Evolutionary conservation across 768 basidiomycete genomes (phyloP).

Genomic region (Solioccasus polychromus): DNA sequence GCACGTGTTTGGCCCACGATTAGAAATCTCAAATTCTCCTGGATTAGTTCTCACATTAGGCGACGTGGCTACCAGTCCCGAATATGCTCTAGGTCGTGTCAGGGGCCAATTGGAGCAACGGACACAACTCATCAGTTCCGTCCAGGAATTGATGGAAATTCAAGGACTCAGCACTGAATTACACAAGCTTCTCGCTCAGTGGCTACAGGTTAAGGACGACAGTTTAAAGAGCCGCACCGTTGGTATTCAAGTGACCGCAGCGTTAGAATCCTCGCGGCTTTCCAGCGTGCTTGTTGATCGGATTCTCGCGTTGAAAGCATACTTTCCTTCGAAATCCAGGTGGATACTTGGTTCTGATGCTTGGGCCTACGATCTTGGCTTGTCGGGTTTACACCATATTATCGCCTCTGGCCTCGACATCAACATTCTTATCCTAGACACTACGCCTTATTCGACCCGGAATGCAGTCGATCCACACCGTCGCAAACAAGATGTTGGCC

Average conservation of each 20-base stretch:
- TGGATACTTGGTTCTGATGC: conserved; percentile 99
- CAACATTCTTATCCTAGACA: conserved; percentile 95
- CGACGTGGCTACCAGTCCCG: conserved; percentile 80
- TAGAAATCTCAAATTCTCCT: conserved; percentile 86
- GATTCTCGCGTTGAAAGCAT: conserved; percentile 56
- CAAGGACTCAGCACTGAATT: conserved; percentile 48
- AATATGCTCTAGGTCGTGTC: conserved; percentile 91
- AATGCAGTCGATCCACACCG: conserved; percentile 65
- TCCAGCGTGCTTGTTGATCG: conserved; percentile 47
- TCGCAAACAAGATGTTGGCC: conserved; percentile 92
- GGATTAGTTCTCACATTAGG: conserved; percentile 68
- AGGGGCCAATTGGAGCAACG: conserved; percentile 79
- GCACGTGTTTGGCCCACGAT: conserved; percentile 73
- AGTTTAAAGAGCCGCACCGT: conserved; percentile 54
- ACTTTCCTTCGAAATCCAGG: conserved; percentile 67
- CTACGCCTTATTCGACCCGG: conserved; percentile 80
- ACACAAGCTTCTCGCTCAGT: conserved; percentile 72
- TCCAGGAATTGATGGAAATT: conserved; percentile 63
- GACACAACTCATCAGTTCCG: conserved; percentile 57
- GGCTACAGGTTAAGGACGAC: conserved; percentile 79
- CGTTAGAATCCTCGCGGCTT: conserved; percentile 42
- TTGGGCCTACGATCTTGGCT: conserved; percentile 96
- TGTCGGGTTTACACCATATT: conserved; percentile 92
- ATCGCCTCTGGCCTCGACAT: conserved; percentile 89
- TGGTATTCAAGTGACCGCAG: conserved; percentile 54